Base-by-base conservation (phyloP, 192 early-diverging fungal genomes). In the Coemansia biformis region DNA sequence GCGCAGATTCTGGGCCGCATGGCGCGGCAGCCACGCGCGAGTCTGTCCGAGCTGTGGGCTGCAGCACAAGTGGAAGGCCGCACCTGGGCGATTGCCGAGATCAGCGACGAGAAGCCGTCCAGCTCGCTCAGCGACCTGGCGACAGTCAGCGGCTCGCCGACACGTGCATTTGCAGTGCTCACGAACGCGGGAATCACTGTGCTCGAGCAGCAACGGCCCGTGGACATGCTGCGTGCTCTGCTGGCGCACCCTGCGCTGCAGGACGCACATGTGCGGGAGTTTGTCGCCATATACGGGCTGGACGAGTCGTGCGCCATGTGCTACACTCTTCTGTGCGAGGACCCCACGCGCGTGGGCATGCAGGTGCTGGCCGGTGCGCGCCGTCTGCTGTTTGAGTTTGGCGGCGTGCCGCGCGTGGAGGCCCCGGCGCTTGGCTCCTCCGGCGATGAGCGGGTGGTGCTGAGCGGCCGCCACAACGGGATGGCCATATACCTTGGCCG, bases 241-340 rank as follows among this genome's bases (percentile, higher is more conserved):
- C 46, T 92, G 15, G 38, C 66, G 3, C 64, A 78, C 33, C 64
- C 68, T 1, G 39, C 68, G 13, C 44, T 63, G 4, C 46, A 61
- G n/a, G 64, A 65, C 8, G 46, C 46, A 15, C 68, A 77, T 31
- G 61, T 81, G 22, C 38, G 47, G 41, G 62, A 66, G 29, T 83
- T 85, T 56, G 61, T 83, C 16, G 51, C 57, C 31, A 70, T 57
- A 5, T 92, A 81, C 49, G 82, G 83, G 0, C 53, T 68, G 9
- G 72, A 75, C 26, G 84, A 92, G 59, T 70, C 83, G 13, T 93
- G 89, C 48, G 86, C 89, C 23, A 90, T 94, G 89, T 87, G 84
- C 54, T 66, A 91, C 4, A 79, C 80, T 0, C 78, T 92, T 2
- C 24, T 26, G 24, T 26, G 24, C 24, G 24, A 26, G 24, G 60